Base-by-base conservation (phyloP, 768 basidiomycete species). In the Tulasnella sp. region DNA sequence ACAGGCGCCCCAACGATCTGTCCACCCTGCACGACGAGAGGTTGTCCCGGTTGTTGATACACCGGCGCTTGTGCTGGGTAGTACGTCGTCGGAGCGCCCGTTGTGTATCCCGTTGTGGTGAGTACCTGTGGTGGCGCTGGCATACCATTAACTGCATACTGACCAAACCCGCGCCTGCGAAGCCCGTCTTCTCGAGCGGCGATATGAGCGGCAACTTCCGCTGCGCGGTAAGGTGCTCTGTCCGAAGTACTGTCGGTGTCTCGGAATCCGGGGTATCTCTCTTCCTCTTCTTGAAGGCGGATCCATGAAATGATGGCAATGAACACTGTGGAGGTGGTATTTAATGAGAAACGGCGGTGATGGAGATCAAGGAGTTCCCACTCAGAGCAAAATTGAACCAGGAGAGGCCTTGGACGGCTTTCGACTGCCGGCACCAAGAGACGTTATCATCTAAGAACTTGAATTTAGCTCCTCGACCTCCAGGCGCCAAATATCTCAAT, bases 401-500 rank as follows among this genome's bases (percentile, higher is more conserved):
- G 27, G 73, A 40, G 39, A 74, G 73, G 18, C 73, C 73, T 46
- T 40, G 24, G 21, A 74, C 27, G 16, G 73, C 73, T 74, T 74
- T 74, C 19, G 44, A 42, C 38, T 74, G 73, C n/a, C 73, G 73
- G 31, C 73, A 74, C 73, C 73, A 74, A 16, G 73, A 74, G n/a
- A 74, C 73, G 38, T 39, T 40, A 24, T 74, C 73, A 42, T 74
- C 73, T 74, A 21, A 27, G 38, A 42, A 21, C 16, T 18, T 27
- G 5, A 10, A 74, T 27, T 74, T 10, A 74, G 39, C 31, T 16
- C 38, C 2, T 5, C 14, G 21, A 40, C 19, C 31, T 38, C 36
- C n/a, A 3, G 31, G 39, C 7, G 18, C 10, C 21, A 12, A 40
- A 2, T 10, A 4, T 5, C 36, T 16, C 6, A 38, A 27, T 40